Percentiles rank a stretch among this genome's conserved stretches.
phyloP scores from a whole-genome alignment of 768 basidiomycete genomes.

The Boletales sp. region DNA sequence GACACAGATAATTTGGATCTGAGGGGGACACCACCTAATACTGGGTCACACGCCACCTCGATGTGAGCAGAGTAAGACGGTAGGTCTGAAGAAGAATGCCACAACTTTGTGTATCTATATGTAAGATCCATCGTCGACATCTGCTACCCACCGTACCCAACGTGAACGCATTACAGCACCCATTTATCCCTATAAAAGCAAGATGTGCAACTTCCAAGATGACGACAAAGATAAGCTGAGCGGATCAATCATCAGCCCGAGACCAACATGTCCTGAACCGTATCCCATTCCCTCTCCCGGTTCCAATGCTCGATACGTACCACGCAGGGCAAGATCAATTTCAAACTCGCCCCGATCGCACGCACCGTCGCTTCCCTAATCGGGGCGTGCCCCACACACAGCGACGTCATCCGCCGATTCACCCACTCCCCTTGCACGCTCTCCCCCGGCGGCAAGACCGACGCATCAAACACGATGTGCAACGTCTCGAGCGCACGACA shows the following conservation, averaged over 20 bases:
- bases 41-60: no score
- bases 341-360: conserved; percentile 9
- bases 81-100: no score
- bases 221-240: neutral
- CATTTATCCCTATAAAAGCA: no score
- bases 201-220: no score
- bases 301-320: neutral
- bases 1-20: no score
- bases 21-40: no score
- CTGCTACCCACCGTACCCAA: no score
- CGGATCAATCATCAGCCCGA: neutral
- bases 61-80: no score
- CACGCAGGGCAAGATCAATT: conserved; percentile 13
- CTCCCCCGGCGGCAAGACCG: neutral
- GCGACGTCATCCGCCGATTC: conserved; percentile 10
- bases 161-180: no score
- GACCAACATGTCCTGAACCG: conserved; percentile 5
- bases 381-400: conserved; percentile 16
- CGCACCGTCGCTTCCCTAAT: conserved; percentile 2
- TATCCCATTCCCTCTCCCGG: conserved; percentile 3
- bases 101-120: no score
- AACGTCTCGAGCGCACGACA: conserved; percentile 14
- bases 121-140: no score
- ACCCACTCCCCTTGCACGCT: neutral
- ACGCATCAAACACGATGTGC: conserved; percentile 18